Conservation (phyloP, 2,329 filamentous ascomycete genomes). For the Exophiala xenobiotica region DNA sequence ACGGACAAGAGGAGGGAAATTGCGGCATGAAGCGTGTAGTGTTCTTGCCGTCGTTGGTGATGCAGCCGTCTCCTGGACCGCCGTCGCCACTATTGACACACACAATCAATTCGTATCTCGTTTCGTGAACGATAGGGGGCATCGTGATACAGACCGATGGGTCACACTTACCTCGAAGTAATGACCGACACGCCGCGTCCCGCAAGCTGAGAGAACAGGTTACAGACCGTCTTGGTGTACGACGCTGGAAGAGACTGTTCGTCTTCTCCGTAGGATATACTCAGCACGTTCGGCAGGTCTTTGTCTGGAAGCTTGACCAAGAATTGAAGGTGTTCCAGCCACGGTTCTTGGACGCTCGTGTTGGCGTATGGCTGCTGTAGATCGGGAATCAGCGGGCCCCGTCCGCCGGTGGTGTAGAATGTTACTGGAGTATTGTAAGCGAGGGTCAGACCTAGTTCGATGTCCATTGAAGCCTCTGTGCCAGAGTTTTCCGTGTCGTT, state of each 20-base stretch:
- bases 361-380: slow-evolving; percentile 41
- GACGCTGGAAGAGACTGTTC: slow-evolving; percentile 62
- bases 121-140: too few species aligned
- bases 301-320: slow-evolving; percentile 55
- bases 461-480: slow-evolving; percentile 52
- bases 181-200: slow-evolving; percentile 65
- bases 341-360: slow-evolving; percentile 62
- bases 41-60: slow-evolving; percentile 58
- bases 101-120: slow-evolving; percentile 57
- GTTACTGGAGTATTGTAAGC: slow-evolving; percentile 55
- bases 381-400: slow-evolving; percentile 53
- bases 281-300: slow-evolving; percentile 61
- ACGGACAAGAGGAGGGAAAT: slow-evolving; percentile 68
- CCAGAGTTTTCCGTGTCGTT: slow-evolving; percentile 41
- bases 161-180: slow-evolving; percentile 49
- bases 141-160: too few species aligned
- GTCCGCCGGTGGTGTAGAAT: slow-evolving; percentile 58
- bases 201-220: slow-evolving; percentile 63
- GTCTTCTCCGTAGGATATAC: slow-evolving; percentile 65
- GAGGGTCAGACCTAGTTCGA: slow-evolving; percentile 60
- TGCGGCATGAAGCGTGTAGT: slow-evolving; percentile 57
- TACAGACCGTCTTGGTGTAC: slow-evolving; percentile 62
- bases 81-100: slow-evolving; percentile 50
- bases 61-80: slow-evolving; percentile 57
- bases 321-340: slow-evolving; percentile 62